Evolutionary conservation across 2,329 filamentous ascomycete species (phyloP).

Genomic region (Emericellopsis cladophorae): DNA sequence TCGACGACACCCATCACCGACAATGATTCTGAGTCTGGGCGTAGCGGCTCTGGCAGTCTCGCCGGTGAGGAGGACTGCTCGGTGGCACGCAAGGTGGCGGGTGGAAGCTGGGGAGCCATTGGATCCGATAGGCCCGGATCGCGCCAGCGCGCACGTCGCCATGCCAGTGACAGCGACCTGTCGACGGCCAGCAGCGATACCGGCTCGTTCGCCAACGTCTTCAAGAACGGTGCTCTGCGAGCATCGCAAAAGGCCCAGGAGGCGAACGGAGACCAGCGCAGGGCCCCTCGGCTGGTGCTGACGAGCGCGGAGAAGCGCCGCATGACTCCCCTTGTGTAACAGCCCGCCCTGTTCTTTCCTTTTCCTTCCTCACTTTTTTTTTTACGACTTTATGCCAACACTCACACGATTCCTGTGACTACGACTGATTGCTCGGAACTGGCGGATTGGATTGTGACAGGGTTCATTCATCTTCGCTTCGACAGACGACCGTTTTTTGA

Average conservation of each 20-base stretch:
- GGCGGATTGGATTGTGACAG: conserved; percentile 5
- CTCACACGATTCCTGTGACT: conserved; percentile 14
- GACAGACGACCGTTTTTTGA: not conserved
- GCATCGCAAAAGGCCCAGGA: conserved; percentile 36
- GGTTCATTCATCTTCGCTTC: conserved; percentile 4
- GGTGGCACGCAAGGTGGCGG: conserved; percentile 61
- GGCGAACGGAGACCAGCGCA: conserved; percentile 53
- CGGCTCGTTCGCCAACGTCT: conserved; percentile 56
- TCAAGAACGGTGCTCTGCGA: conserved; percentile 45
- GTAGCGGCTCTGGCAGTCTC: conserved; percentile 67
- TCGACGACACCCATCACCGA: conserved; percentile 58
- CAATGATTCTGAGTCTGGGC: conserved; percentile 60
- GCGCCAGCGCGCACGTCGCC: conserved; percentile 51
- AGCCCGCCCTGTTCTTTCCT: conserved; percentile 6
- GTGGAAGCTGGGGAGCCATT: conserved; percentile 64
- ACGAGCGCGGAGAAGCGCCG: conserved; percentile 87
- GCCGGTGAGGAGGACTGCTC: conserved; percentile 53
- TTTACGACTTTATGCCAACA: conserved; percentile 23
- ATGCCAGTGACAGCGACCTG: conserved; percentile 47
- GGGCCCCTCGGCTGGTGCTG: conserved; percentile 75
- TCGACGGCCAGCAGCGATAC: conserved; percentile 27
- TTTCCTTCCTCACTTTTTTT: conserved; percentile 10
- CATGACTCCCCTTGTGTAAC: conserved; percentile 14
- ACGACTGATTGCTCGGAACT: conserved; percentile 15
- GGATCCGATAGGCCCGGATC: conserved; percentile 73